A percentile compares a stretch with the other conserved stretches of the same genome.
These are phyloP conservation scores for Chloris gayana DNA, from an alignment of 176 grass and related monocot genomes.

Conservation along the genomic window DNA sequence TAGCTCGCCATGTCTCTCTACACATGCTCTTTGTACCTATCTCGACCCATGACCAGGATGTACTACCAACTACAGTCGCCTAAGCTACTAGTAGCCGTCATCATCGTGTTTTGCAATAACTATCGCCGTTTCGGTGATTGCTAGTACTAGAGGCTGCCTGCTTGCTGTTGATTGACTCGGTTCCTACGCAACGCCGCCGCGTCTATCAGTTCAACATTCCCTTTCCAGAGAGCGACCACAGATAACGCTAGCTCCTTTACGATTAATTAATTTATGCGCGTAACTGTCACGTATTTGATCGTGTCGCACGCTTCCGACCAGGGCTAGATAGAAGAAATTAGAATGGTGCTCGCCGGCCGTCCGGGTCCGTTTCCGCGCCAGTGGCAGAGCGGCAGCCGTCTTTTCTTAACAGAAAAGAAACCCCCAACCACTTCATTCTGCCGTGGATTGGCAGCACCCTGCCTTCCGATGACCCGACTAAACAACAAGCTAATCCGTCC, in stretches of 20 bases:
- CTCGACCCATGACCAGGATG: not conserved
- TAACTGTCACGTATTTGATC: not conserved
- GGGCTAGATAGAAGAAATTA: too few species aligned
- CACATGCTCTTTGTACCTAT: not conserved
- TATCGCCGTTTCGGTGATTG: too few species aligned
- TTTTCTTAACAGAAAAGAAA: constrained; percentile 39
- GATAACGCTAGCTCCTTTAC: too few species aligned
- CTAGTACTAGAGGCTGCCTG: not conserved
- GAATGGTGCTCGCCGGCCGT: not conserved
- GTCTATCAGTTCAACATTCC: not conserved
- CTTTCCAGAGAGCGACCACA: not conserved
- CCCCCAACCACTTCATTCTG: constrained; percentile 38
- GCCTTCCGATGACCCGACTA: constrained; percentile 5
- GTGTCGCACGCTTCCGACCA: constrained; percentile 13
- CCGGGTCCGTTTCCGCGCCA: not conserved
- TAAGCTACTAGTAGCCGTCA: not conserved
- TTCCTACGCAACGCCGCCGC: not conserved
- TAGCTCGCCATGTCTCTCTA: not conserved
- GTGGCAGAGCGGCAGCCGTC: not conserved
- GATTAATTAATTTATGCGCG: not conserved
- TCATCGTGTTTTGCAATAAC: too few species aligned
- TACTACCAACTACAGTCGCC: not conserved
- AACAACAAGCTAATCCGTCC: not conserved
- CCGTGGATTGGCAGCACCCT: constrained; percentile 43
- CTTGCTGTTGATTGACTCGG: not conserved